A percentile compares a stretch with the other conserved stretches of the same genome.
phyloP scores from a whole-genome alignment of 2,329 filamentous ascomycete species.

The Lasiodiplodia gonubiensis region DNA sequence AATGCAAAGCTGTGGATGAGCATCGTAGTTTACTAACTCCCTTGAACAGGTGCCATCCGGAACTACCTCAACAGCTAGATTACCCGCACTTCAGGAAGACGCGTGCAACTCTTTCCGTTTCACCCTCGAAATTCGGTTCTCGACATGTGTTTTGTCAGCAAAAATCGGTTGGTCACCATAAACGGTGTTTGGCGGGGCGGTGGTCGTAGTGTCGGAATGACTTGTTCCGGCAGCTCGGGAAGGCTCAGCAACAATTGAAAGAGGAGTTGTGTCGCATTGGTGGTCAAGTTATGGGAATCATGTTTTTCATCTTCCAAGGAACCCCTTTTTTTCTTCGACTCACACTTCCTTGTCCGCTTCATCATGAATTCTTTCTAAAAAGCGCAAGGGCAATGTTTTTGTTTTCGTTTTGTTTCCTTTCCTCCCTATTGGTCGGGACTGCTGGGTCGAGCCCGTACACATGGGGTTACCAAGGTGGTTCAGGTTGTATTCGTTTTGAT shows the following conservation, averaged over 20 bases:
- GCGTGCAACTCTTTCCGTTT: neutral
- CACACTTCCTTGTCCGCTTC: neutral
- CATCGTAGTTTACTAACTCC: neutral
- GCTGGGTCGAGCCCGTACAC: neutral
- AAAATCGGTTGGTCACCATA: conserved; percentile 1
- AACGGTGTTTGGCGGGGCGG: conserved; percentile 8
- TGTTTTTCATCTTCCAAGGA: neutral
- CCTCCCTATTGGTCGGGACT: neutral
- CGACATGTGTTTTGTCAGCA: conserved; percentile 18
- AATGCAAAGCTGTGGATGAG: neutral
- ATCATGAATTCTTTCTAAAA: neutral
- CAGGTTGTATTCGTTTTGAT: neutral
- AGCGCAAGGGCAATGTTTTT: neutral
- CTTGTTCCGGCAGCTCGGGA: neutral
- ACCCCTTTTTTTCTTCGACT: neutral
- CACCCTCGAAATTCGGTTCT: conserved; percentile 7
- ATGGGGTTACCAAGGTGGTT: neutral
- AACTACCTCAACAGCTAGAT: conserved; percentile 48
- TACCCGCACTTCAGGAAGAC: neutral
- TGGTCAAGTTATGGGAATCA: neutral
- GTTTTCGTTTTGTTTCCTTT: neutral
- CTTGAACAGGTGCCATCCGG: conserved; percentile 39
- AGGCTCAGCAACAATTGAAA: conserved; percentile 1
- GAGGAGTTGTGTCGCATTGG: neutral
- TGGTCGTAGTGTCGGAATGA: neutral